Conservation (phyloP, 306 rosid genomes). For the Cercis canadensis region DNA sequence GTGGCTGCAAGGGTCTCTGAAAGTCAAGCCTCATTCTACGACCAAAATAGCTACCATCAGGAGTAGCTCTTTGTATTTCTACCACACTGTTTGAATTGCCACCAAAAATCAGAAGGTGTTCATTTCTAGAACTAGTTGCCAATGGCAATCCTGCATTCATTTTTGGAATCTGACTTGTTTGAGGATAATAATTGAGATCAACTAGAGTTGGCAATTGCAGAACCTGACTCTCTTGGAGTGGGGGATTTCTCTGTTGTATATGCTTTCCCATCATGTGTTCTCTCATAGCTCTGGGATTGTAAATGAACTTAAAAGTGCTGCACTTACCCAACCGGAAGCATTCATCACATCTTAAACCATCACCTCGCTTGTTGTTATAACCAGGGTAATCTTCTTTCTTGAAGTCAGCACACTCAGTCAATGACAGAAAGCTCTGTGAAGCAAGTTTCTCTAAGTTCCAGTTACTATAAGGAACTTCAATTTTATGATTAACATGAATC, state of each 20-base stretch:
- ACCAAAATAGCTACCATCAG: slow-evolving; percentile 3
- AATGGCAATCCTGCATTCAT: not conserved
- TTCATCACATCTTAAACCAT: slow-evolving; percentile 48
- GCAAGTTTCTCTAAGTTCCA: slow-evolving; percentile 57
- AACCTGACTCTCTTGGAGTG: not conserved
- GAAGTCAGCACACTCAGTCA: slow-evolving; percentile 46
- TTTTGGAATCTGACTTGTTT: not conserved
- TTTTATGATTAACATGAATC: slow-evolving; percentile 69
- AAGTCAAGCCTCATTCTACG: not conserved
- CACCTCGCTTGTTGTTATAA: slow-evolving; percentile 64
- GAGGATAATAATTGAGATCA: slow-evolving; percentile 32
- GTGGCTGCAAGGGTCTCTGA: slow-evolving; percentile 13
- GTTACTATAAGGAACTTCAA: slow-evolving; percentile 39
- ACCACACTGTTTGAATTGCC: slow-evolving; percentile 1
- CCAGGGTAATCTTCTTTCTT: slow-evolving; percentile 55
- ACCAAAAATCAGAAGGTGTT: not conserved
- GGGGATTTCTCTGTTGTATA: slow-evolving; percentile 12
- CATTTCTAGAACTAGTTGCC: not conserved
- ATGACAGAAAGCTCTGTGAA: slow-evolving; percentile 21
- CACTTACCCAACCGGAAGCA: slow-evolving; percentile 63
- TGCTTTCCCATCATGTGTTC: not conserved
- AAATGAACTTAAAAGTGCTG: slow-evolving; percentile 57
- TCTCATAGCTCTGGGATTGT: not conserved
- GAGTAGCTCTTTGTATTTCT: slow-evolving; percentile 24
- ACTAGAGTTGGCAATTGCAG: slow-evolving; percentile 5